A percentile compares a stretch with the other conserved stretches of the same genome.
Evolutionary conservation across 768 basidiomycete genomes (phyloP).

Genomic region (Xerocomellus dryophilus): DNA sequence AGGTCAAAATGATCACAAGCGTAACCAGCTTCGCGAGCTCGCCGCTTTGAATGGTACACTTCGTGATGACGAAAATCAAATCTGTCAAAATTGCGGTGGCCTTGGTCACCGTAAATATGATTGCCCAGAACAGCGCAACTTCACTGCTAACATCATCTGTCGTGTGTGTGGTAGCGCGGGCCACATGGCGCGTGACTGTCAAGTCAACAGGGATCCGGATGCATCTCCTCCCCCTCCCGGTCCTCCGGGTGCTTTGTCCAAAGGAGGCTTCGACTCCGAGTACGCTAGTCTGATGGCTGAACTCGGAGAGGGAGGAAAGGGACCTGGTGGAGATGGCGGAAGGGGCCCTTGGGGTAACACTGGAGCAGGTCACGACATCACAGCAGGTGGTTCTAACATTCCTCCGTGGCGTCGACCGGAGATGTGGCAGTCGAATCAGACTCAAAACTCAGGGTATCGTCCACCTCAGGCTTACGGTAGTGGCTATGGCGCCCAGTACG

Average conservation of each 20-base stretch:
- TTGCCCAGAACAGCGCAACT: constrained; percentile 97
- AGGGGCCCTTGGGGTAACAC: constrained; percentile 64
- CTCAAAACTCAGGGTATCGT: constrained; percentile 58
- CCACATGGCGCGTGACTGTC: constrained; percentile 98
- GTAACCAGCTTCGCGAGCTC: constrained; percentile 96
- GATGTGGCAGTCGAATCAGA: constrained; percentile 68
- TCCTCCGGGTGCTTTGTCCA: constrained; percentile 41
- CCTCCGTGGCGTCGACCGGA: constrained; percentile 92
- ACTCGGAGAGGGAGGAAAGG: constrained; percentile 78
- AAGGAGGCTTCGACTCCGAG: constrained; percentile 93
- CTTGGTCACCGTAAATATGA: constrained; percentile 98
- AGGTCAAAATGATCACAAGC: constrained; percentile 99
- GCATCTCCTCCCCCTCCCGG: constrained; percentile 49
- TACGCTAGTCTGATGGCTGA: constrained; percentile 98
- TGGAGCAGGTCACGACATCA: constrained; percentile 55
- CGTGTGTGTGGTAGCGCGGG: constrained; percentile 97
- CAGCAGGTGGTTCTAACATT: constrained; percentile 67
- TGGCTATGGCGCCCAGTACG: constrained; percentile 44
- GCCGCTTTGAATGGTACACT: constrained; percentile 98
- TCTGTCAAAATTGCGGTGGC: constrained; percentile 95
- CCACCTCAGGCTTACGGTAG: constrained; percentile 62
- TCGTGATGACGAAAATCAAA: constrained; percentile 98
- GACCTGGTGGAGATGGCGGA: constrained; percentile 50
- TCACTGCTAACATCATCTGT: constrained; percentile 99
- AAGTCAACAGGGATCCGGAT: constrained; percentile 87